phyloP scores from a whole-genome alignment of 2,329 filamentous ascomycete species.

The Ambrosiella cleistominuta region DNA sequence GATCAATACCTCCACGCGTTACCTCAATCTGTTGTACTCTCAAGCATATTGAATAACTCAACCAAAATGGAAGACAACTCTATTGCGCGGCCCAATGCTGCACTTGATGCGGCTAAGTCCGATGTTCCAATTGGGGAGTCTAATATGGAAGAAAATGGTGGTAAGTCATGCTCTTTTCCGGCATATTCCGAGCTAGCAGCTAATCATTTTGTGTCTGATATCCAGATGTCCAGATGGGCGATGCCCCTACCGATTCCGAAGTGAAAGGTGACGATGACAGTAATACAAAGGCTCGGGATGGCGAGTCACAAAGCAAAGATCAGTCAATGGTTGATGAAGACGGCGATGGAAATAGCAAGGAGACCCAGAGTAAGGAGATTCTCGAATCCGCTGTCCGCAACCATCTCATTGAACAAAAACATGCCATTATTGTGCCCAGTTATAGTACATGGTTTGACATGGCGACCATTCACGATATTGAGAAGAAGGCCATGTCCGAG shows the following conservation, averaged over 20 bases:
- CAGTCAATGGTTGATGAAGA: constrained; percentile 33
- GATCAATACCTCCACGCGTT: no score
- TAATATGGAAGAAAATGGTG: constrained; percentile 11
- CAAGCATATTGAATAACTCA: neutral
- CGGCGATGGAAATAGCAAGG: constrained; percentile 33
- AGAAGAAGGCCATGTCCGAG: constrained; percentile 86
- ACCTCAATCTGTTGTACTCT: neutral
- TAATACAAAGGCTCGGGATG: constrained; percentile 38
- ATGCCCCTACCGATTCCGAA: constrained; percentile 28
- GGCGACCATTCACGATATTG: constrained; percentile 76
- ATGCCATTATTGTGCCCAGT: constrained; percentile 89
- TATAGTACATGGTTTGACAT: constrained; percentile 99
- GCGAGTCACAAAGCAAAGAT: constrained; percentile 28
- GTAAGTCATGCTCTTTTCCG: constrained; percentile 2
- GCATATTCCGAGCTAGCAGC: neutral
- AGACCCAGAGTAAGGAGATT: constrained; percentile 57
- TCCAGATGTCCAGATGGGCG: constrained; percentile 47
- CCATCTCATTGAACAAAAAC: constrained; percentile 82
- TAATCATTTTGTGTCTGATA: neutral
- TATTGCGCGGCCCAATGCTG: neutral
- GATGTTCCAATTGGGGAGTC: neutral
- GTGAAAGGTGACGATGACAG: constrained; percentile 46
- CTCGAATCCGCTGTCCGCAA: constrained; percentile 76
- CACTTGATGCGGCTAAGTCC: neutral
- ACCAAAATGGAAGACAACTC: constrained; percentile 10